Evolutionary conservation across 371 early-diverging fungal species (phyloP).

Genomic region (Mycotypha africana): DNA sequence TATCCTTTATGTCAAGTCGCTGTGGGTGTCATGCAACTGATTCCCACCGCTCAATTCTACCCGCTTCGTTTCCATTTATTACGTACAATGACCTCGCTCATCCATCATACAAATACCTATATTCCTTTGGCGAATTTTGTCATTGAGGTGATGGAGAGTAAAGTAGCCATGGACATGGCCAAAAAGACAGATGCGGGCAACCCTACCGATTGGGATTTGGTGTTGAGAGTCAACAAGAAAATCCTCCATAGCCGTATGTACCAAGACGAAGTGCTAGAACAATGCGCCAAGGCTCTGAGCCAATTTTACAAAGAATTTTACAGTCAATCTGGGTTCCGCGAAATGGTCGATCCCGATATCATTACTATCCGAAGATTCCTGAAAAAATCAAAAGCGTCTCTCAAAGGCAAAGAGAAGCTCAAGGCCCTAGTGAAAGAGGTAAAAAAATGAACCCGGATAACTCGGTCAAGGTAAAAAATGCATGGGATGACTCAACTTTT

Average conservation of each 20-base stretch:
- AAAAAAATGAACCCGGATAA: no score
- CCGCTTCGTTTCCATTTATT: slow-evolving; percentile 88
- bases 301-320: slow-evolving; percentile 68
- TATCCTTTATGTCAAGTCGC: slow-evolving; percentile 91
- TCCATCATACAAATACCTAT: slow-evolving; percentile 65
- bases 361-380: slow-evolving; percentile 59
- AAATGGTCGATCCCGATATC: slow-evolving; percentile 73
- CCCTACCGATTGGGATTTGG: slow-evolving; percentile 72
- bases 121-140: slow-evolving; percentile 83
- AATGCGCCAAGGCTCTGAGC: slow-evolving; percentile 62
- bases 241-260: slow-evolving; percentile 80
- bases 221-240: slow-evolving; percentile 71
- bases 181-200: slow-evolving; percentile 68
- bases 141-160: slow-evolving; percentile 68
- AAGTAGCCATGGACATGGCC: slow-evolving; percentile 47
- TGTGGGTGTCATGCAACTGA: slow-evolving; percentile 73
- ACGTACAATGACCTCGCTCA: slow-evolving; percentile 62
- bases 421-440: slow-evolving; percentile 74
- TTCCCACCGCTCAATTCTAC: slow-evolving; percentile 84
- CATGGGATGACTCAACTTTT: no score
- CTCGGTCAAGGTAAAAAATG: no score
- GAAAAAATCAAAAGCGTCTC: slow-evolving; percentile 49
- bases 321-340: slow-evolving; percentile 84
- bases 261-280: slow-evolving; percentile 73
- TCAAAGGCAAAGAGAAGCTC: slow-evolving; percentile 70